Evolutionary conservation across 1,284 basidiomycete genomes (phyloP), one percentile per base, ranked within the genome.

Genomic region (Takashimella koratensis): DNA sequence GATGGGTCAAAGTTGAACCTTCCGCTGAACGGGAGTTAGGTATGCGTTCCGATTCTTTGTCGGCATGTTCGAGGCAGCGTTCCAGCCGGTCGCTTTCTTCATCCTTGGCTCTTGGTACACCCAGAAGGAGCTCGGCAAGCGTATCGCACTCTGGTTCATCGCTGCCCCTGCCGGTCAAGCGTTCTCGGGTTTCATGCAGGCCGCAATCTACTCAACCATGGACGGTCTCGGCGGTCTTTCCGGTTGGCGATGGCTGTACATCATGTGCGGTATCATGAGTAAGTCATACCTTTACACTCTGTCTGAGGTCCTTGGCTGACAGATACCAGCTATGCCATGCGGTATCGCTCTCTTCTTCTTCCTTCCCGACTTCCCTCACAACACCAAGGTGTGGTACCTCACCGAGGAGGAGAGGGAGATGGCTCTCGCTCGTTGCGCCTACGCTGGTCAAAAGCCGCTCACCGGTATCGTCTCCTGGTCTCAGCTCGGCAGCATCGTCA

Each of bases 171-270:
- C 43, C 22, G 60, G 60, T 16, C 50, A 52, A 45, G 54, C 54
- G 45, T 64, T 62, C 52, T 55, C 52, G 44, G 60, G 58, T 5
- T 64, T 55, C 52, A 53, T 64, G 2, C 59, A 62, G 47, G 48
- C 59, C 10, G 59, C 54, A 8, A 54, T 54, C 20, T 59, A 57
- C 57, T 56, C 55, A 8, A 55, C 52, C 30, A 40, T 68, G 30
- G 51, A 67, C 24, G 65, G 66, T 5, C 2, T 52, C 4, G 48
- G 47, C 23, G 64, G 66, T 25, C 21, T 64, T 3, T 51, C 54
- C 2, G 66, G 66, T 0, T 68, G 65, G 66, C 43, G 60, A 40
- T 68, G 60, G 62, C 44, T 69, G 3, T 66, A 62, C 51, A 59
- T 64, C 45, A 56, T 62, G 23, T 59, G 54, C 43, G 52, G 53